phyloP scores from a whole-genome alignment of 306 rosid species.

The Inga leiocalycina region DNA sequence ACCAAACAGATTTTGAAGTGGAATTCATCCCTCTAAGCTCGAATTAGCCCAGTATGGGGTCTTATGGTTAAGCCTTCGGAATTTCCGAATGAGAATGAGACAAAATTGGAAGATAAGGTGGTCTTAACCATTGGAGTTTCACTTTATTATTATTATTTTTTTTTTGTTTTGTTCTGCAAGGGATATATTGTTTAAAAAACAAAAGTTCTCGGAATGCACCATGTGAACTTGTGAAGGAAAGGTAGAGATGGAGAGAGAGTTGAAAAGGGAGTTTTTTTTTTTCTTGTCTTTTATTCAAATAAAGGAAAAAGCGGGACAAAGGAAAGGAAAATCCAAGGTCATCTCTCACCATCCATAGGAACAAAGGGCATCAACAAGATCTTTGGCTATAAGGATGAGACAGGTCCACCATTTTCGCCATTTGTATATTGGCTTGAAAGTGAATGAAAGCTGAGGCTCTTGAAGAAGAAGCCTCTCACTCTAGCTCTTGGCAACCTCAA shows the following conservation, averaged over 20 bases:
- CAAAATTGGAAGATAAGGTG: constrained; percentile 34
- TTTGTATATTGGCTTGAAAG: constrained; percentile 43
- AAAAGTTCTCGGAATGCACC: constrained; percentile 23
- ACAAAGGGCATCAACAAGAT: constrained; percentile 74
- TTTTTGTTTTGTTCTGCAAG: neutral
- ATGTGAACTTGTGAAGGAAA: constrained; percentile 53
- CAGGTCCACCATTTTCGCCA: constrained; percentile 49
- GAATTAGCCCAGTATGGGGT: neutral
- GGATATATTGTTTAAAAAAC: neutral
- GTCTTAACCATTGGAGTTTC: constrained; percentile 11
- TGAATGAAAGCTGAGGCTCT: constrained; percentile 44
- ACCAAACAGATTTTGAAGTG: neutral
- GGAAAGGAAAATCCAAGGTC: constrained; percentile 57
- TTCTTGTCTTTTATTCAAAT: neutral
- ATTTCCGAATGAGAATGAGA: constrained; percentile 15
- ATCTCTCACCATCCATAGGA: constrained; percentile 53
- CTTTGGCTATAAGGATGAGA: constrained; percentile 51
- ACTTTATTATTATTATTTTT: neutral
- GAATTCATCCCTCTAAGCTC: neutral
- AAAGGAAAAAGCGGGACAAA: constrained; percentile 46
- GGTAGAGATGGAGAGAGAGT: constrained; percentile 28
- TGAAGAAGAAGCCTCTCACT: constrained; percentile 18
- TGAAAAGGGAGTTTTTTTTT: neutral
- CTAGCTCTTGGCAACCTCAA: constrained; percentile 35
- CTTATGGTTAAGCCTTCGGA: neutral